phyloP scores from a whole-genome alignment of 2,329 filamentous ascomycete genomes.

The Periglandula ipomoeae region DNA sequence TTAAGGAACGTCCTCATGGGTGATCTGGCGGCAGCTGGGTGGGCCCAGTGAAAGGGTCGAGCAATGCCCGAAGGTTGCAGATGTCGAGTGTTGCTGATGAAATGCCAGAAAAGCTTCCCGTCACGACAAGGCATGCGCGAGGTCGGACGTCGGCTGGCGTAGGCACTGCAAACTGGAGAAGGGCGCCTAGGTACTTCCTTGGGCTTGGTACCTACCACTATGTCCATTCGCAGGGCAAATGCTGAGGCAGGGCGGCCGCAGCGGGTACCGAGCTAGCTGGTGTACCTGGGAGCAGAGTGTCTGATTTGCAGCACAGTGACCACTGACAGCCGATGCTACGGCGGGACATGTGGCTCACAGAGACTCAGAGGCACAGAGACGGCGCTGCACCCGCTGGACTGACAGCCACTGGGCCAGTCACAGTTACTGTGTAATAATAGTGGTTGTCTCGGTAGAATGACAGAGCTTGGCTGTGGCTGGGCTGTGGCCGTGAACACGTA shows the following conservation, averaged over 20 bases:
- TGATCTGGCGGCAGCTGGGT: slow-evolving; percentile 3
- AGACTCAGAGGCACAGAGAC: neutral
- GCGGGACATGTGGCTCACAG: neutral
- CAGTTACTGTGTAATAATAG: no score
- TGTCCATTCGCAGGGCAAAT: no score
- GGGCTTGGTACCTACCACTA: no score
- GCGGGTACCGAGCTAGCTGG: neutral
- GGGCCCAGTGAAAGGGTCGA: slow-evolving; percentile 4
- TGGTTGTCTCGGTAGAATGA: no score
- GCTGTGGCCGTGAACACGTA: no score
- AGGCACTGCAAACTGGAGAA: neutral
- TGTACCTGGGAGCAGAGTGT: no score
- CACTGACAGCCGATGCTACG: neutral
- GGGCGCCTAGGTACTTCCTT: neutral
- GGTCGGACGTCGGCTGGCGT: neutral
- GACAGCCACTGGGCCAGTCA: no score
- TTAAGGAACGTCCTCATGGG: neutral
- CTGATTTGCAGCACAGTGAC: neutral
- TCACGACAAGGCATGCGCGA: neutral
- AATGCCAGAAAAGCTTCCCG: neutral
- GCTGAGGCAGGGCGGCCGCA: neutral
- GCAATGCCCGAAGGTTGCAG: slow-evolving; percentile 6
- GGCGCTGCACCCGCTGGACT: no score
- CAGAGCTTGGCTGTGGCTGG: neutral
- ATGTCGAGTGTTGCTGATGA: neutral